Base-by-base conservation (phyloP, 306 rosid species). In the Begonia loranthoides region DNA sequence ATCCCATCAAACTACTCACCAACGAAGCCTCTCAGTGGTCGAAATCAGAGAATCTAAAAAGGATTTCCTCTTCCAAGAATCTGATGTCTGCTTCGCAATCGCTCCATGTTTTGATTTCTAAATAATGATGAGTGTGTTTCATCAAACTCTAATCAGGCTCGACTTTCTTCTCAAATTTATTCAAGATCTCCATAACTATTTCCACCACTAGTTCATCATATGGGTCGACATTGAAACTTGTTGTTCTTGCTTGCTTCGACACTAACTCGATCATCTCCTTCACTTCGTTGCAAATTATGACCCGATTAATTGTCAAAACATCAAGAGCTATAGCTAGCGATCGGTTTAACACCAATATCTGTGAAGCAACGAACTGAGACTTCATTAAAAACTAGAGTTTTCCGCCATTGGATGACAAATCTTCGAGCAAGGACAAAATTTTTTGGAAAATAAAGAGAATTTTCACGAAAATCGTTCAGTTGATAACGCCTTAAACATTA, bases 401-500 rank as follows among this genome's bases (percentile, higher is more conserved):
- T 14, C 79, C 63, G 0, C 67, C 84, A 10, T 70, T 69, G 5
- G 65, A 74, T 0, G 72, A 13, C 52, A 82, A 82, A 62, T 89
- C 97, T 17, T 78, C 84, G 16, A 84, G 46, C 13, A 89, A 41
- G 45, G 79, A 89, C 14, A 57, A 54, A 17, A 89, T 46, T 14
- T 82, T 89, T 28, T 89, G 97, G 43, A 77, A 56, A 2, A 67
- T 61, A 13, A 77, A n/a, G n/a, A n/a, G n/a, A n/a, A n/a, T n/a
- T n/a, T n/a, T n/a, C n/a, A n/a, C n/a, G n/a, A n/a, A n/a, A n/a
- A n/a, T n/a, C n/a, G n/a, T n/a, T n/a, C n/a, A n/a, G n/a, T n/a
- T n/a, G n/a, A n/a, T n/a, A n/a, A n/a, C n/a, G n/a, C n/a, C n/a
- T n/a, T n/a, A n/a, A n/a, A n/a, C n/a, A n/a, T n/a, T n/a, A n/a